phyloP scores from a whole-genome alignment of 306 rosid species.

The Parietaria judaica region DNA sequence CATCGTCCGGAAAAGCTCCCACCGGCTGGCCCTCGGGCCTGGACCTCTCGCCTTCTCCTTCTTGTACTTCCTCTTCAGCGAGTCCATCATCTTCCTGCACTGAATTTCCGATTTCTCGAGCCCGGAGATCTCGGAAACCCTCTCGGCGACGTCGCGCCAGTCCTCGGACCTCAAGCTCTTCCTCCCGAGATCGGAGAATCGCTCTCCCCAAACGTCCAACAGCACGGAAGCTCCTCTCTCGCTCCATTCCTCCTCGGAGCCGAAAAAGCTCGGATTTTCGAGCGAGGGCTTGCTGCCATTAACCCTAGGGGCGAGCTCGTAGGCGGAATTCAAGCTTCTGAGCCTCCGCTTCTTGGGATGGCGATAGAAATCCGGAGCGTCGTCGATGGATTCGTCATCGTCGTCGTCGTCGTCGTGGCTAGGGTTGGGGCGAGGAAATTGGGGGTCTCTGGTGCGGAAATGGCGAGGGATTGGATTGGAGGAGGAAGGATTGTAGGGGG shows the following conservation, averaged over 20 bases:
- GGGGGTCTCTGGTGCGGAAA: conserved; percentile 28
- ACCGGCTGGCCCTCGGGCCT: conserved; percentile 43
- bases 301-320: conserved; percentile 39
- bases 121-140: conserved; percentile 49
- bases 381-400: conserved; percentile 8
- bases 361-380: conserved; percentile 29
- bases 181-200: conserved; percentile 67
- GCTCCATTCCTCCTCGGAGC: conserved; percentile 35
- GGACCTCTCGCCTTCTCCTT: conserved; percentile 50
- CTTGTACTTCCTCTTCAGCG: conserved; percentile 61
- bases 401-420: conserved; percentile 22
- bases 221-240: conserved; percentile 57
- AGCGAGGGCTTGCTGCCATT: conserved; percentile 12
- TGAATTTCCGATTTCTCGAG: conserved; percentile 36
- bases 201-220: conserved; percentile 76
- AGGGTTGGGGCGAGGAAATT: conserved; percentile 24
- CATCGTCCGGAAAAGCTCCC: conserved; percentile 71
- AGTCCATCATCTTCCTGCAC: conserved; percentile 52
- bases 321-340: conserved; percentile 31
- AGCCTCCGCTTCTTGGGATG: conserved; percentile 51
- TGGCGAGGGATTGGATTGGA: conserved; percentile 30
- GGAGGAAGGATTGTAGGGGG: conserved; percentile 16
- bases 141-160: conserved; percentile 65
- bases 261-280: conserved; percentile 5
- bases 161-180: conserved; percentile 74